Conservation (phyloP, 306 rosid species). For the Citrullus amarus region DNA sequence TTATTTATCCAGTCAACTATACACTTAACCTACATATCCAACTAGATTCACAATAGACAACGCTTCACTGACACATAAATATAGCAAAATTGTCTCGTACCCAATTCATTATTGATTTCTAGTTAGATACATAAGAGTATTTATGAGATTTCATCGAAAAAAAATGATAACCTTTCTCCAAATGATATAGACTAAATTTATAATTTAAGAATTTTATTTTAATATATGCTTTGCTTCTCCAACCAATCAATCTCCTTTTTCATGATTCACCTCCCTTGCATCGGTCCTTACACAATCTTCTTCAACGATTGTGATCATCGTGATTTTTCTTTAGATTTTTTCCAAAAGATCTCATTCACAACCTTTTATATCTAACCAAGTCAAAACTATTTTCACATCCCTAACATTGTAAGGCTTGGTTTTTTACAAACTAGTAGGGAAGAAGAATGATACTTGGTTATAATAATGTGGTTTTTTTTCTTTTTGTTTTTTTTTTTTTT, state of each 20-base stretch:
- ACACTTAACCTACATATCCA: no score
- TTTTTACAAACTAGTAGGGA: no score
- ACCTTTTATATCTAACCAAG: not conserved
- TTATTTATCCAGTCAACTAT: not conserved
- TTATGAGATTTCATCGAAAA: no score
- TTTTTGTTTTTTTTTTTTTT: no score
- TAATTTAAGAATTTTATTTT: not conserved
- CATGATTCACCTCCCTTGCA: not conserved
- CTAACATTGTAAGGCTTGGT: not conserved
- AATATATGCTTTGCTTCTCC: not conserved
- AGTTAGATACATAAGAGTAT: no score
- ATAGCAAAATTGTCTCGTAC: no score
- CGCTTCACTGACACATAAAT: no score
- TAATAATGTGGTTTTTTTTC: not conserved
- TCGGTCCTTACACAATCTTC: not conserved
- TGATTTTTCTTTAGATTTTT: not conserved
- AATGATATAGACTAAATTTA: no score
- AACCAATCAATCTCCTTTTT: not conserved
- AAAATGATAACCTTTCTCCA: no score
- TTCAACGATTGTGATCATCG: not conserved
- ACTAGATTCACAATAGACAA: no score
- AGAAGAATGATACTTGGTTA: not conserved
- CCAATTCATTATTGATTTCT: no score
- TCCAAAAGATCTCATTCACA: not conserved
- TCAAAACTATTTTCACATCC: not conserved